Percentiles rank a stretch among this genome's conserved stretches.
Conservation (phyloP, 768 basidiomycete genomes). For the Cystobasidium onofrii region DNA sequence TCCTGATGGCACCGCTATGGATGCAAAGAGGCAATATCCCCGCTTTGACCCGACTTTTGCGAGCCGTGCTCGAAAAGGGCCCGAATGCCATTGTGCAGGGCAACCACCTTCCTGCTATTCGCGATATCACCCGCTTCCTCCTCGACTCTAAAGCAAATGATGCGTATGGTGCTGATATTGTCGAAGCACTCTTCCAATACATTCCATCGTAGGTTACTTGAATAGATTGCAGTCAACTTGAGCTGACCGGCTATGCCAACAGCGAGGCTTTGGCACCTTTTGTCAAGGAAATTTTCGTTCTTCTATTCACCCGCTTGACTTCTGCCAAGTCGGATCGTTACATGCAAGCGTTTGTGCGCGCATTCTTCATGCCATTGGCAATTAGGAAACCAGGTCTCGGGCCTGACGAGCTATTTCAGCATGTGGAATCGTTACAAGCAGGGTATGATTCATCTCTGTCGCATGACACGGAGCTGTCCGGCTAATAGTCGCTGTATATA, state of each 20-base stretch:
- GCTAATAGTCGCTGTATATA: constrained; percentile 38
- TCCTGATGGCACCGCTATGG: constrained; percentile 81
- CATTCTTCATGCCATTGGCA: constrained; percentile 67
- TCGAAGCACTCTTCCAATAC: constrained; percentile 65
- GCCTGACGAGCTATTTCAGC: constrained; percentile 69
- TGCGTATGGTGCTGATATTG: constrained; percentile 78
- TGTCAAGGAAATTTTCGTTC: constrained; percentile 62
- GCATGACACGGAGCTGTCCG: not conserved
- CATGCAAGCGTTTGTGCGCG: constrained; percentile 69
- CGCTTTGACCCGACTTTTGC: constrained; percentile 76
- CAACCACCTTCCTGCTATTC: constrained; percentile 65
- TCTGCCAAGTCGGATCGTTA: constrained; percentile 81
- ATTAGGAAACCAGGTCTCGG: constrained; percentile 63
- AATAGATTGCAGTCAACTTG: not conserved
- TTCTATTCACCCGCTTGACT: constrained; percentile 76
- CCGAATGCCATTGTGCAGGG: constrained; percentile 58
- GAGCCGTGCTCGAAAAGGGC: constrained; percentile 71
- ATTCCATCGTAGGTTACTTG: constrained; percentile 61
- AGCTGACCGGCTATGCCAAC: not conserved
- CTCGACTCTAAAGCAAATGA: constrained; percentile 73
- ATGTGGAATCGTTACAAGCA: constrained; percentile 73
- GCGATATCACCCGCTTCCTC: constrained; percentile 86
- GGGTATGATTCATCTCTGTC: constrained; percentile 52
- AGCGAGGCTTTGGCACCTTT: constrained; percentile 64
- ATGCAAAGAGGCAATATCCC: constrained; percentile 90